These are phyloP conservation scores for Notholithocarpus densiflorus DNA, from an alignment of 306 rosid species.

Conservation along the genomic window DNA sequence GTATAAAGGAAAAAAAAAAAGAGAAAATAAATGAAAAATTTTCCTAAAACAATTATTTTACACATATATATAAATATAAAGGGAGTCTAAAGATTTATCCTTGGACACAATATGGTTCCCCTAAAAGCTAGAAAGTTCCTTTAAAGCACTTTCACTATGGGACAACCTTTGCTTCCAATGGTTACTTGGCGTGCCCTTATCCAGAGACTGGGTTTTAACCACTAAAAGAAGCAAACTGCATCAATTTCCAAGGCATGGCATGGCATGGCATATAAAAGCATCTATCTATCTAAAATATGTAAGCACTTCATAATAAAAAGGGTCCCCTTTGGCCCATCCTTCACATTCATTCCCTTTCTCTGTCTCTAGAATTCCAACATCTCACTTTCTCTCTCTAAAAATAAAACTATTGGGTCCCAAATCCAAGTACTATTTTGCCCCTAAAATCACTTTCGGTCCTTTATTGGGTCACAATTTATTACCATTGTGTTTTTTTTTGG, in stretches of 20 bases:
- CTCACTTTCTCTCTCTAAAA: conserved; percentile 8
- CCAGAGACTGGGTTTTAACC: conserved; percentile 28
- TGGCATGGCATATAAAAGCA: conserved; percentile 11
- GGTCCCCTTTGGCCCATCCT: conserved; percentile 26
- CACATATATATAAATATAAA: no score
- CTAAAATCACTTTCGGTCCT: not conserved
- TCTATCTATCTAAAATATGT: not conserved
- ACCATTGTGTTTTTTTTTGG: not conserved
- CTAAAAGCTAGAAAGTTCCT: no score
- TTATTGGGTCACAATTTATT: not conserved
- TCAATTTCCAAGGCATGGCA: conserved; percentile 60
- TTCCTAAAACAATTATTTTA: no score
- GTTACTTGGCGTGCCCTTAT: conserved; percentile 33
- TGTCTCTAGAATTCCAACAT: conserved; percentile 70
- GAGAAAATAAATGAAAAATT: no score
- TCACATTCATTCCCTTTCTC: conserved; percentile 21
- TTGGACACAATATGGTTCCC: no score
- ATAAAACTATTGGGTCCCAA: not conserved
- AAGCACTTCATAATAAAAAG: not conserved
- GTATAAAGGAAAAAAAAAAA: not conserved
- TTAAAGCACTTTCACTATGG: not conserved
- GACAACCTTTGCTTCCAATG: conserved; percentile 27
- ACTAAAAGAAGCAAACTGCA: conserved; percentile 30
- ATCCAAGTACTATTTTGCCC: conserved; percentile 29
- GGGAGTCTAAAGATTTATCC: no score